Evolutionary conservation across 2,329 filamentous ascomycete genomes (phyloP), one percentile per base, ranked within the genome.

Genomic region (Dothiorella sarmentorum): DNA sequence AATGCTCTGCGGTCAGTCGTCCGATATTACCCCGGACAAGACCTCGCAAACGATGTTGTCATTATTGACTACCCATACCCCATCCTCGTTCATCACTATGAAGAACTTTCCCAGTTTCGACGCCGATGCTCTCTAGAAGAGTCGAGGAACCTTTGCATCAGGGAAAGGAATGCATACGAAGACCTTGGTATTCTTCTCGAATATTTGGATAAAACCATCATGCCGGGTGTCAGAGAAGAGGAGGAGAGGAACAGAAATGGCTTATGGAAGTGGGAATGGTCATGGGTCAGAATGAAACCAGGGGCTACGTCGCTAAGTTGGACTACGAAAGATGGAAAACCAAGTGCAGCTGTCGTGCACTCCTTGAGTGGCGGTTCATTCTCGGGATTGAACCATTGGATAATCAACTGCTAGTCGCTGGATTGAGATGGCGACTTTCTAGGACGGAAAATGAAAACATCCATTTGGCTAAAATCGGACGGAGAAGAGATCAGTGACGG

Each of bases 81-180:
- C 5, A 44, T 60, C n/a, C 40, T 61, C 1, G 47, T 53, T 7
- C 60, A 58, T 35, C 58, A 61, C 24, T 60, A 60, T 17, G 58
- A 60, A 10, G 53, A 60, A 7, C 27, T 60, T 7, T 29, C 35
- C 5, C 10, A 55, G 13, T 61, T 51, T 22, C 52, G 57, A 27
- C 43, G 44, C 1, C 15, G 7, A 11, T 47, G 26, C 15, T 7
- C 26, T 5, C 26, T 22, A 22, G 42, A 43, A 5, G 27, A 43
- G 4, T 29, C 38, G 17, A 18, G 37, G 4, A 51, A 61, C 0
- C 18, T 52, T 15, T 61, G 60, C 17, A 26, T 37, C 9, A 17
- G 51, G 17, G 56, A 61, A 9, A 61, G n/a, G 11, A 22, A 59
- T n/a, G 56, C 56, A 7, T 37, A 53, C 10, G 31, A 56, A 15